A percentile compares a stretch with the other conserved stretches of the same genome.
These are phyloP conservation scores for Arachnopeziza araneosa DNA, from an alignment of 2,329 filamentous ascomycete genomes.

Conservation along the genomic window DNA sequence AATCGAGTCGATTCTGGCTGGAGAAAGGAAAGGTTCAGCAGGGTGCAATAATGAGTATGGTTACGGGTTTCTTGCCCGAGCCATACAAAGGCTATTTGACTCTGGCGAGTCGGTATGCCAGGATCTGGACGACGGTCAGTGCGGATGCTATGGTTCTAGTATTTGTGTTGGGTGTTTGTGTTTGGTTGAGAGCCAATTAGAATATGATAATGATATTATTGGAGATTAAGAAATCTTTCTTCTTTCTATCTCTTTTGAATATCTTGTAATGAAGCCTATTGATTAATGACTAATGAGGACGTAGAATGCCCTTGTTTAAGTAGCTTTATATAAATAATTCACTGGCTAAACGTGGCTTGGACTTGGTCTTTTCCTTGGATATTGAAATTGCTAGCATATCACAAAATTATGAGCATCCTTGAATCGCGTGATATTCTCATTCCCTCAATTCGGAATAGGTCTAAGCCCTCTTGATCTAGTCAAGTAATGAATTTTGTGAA, in stretches of 20 bases:
- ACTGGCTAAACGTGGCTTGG: no score
- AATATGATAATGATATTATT: neutral
- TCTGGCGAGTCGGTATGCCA: constrained; percentile 57
- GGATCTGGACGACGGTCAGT: constrained; percentile 67
- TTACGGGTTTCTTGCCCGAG: constrained; percentile 60
- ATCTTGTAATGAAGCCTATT: no score
- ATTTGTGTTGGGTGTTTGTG: constrained; percentile 56
- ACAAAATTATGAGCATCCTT: neutral
- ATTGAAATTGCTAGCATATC: neutral
- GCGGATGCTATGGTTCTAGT: constrained; percentile 70
- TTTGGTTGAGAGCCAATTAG: constrained; percentile 21
- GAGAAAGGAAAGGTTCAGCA: constrained; percentile 54
- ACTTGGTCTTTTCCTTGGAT: no score
- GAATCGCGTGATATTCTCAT: no score
- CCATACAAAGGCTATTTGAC: constrained; percentile 57
- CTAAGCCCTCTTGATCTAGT: neutral
- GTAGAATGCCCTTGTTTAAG: no score
- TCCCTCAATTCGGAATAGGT: neutral
- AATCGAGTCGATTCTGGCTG: constrained; percentile 65
- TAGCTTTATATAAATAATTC: no score
- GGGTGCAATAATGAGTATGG: constrained; percentile 56
- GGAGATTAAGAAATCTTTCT: no score
- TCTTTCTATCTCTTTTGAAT: no score
- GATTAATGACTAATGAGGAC: no score
- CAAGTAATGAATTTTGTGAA: neutral